These are phyloP conservation scores for Colletotrichum nymphaeae DNA, from an alignment of 2,329 filamentous ascomycete species.

Conservation along the genomic window DNA sequence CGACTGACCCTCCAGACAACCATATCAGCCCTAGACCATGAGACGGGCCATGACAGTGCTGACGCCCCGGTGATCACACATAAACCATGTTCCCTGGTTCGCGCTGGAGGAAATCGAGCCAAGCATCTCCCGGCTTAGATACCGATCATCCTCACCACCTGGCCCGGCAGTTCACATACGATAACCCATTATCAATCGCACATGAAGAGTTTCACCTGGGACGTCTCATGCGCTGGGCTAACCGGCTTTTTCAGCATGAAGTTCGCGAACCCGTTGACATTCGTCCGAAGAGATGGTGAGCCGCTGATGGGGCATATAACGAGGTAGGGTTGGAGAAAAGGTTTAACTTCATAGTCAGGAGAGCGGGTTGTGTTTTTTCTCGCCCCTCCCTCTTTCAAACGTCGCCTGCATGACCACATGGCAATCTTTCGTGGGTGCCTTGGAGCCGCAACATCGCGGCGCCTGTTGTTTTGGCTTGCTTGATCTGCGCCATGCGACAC, in stretches of 20 bases:
- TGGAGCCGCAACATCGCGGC: not conserved
- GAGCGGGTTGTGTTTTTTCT: not conserved
- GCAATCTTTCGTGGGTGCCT: not conserved
- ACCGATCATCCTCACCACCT: not conserved
- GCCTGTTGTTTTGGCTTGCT: constrained; percentile 23
- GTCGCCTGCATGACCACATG: not conserved
- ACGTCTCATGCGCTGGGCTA: constrained; percentile 1
- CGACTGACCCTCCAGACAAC: constrained; percentile 7
- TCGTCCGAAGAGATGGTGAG: constrained; percentile 4
- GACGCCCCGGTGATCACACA: not conserved
- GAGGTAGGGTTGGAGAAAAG: not conserved
- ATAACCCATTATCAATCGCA: constrained; percentile 18
- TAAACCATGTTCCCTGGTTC: constrained; percentile 1
- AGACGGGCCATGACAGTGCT: not conserved
- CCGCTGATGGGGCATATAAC: not conserved
- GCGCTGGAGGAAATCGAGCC: not conserved
- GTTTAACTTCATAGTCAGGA: not conserved
- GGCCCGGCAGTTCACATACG: constrained; percentile 19
- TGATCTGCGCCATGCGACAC: constrained; percentile 29
- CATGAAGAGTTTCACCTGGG: constrained; percentile 26
- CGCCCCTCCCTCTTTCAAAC: not conserved
- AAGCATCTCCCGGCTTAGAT: constrained; percentile 16
- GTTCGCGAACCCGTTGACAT: constrained; percentile 19
- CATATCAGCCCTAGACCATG: not conserved
- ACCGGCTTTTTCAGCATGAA: not conserved